Evolutionary conservation across 805 yeast species (phyloP), one percentile per base, ranked within the genome.

Genomic region (Kuraishia hungarica): DNA sequence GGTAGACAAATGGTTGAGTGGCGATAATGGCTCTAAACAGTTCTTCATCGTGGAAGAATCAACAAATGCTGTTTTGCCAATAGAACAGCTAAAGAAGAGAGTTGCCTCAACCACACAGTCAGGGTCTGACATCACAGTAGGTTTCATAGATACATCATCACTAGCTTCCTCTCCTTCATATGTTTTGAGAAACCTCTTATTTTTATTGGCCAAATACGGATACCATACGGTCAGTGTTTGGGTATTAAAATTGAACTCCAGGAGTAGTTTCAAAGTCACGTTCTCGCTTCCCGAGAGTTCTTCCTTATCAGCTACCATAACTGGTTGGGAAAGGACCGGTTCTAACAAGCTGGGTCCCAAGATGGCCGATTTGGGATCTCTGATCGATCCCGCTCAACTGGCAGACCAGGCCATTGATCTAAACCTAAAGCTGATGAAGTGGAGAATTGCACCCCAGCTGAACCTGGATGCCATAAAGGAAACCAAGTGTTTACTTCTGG

Each of bases 321-420:
- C 85, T 2, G 99, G 99, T 0, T 94, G 99, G 99, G 98, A 93
- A 63, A 79, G 94, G 58, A 89, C 90, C 26, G 69, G 77, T 6
- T 79, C 76, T 48, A 90, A 89, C 0, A 86, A 84, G 61, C 72
- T 92, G 15, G 85, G 86, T 0, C 97, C 98, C 1, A 89, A 90
- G 63, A 60, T 86, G 21, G 91, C 96, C 0, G 94, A 96, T 66
- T 68, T 94, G 54, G 91, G 94, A 1, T 71, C 90, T 0, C 72
- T 94, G 50, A 82, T 93, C 43, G 84, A 93, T 66, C 99, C 99
- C 0, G 59, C 75, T 13, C 84, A 87, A 59, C 73, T 94, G 22
- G 93, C 97, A 0, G 88, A 86, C 57, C 98, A 96, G 68, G 93
- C 97, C 0, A 92, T 91, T 5, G 97, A 92, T 67, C 76, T 94